Evolutionary conservation across 1,284 basidiomycete genomes (phyloP).

Genomic region (Kalmanozyma brasiliensis): DNA sequence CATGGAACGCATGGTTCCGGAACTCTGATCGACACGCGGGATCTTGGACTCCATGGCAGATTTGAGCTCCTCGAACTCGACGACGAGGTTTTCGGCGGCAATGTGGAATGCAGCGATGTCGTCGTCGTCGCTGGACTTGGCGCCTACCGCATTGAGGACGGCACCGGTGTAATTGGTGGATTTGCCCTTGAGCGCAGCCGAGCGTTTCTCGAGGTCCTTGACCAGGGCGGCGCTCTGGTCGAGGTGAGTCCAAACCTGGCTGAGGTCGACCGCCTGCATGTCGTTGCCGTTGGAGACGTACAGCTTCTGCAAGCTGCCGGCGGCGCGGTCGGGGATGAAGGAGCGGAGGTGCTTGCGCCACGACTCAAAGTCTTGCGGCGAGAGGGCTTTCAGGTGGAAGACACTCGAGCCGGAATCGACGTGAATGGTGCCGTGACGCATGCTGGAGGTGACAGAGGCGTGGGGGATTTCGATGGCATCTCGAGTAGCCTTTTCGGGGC

Average conservation of each 20-base stretch:
- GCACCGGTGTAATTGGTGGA: constrained; percentile 17
- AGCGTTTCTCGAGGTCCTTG: constrained; percentile 25
- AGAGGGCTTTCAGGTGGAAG: constrained; percentile 65
- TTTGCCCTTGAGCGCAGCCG: constrained; percentile 23
- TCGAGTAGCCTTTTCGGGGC: constrained; percentile 59
- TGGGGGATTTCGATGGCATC: constrained; percentile 65
- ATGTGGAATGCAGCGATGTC: constrained; percentile 40
- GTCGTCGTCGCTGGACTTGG: constrained; percentile 25
- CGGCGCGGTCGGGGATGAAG: constrained; percentile 57
- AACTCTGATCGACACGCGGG: constrained; percentile 33
- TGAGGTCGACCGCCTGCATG: constrained; percentile 52
- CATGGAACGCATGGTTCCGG: constrained; percentile 53
- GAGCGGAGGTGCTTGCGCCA: constrained; percentile 60
- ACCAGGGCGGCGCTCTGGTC: constrained; percentile 53
- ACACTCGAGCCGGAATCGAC: constrained; percentile 64
- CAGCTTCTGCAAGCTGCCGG: constrained; percentile 39
- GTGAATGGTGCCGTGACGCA: constrained; percentile 65
- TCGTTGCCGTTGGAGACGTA: constrained; percentile 54
- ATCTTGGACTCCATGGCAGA: constrained; percentile 52
- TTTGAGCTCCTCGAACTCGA: constrained; percentile 57
- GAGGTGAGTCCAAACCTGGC: constrained; percentile 46
- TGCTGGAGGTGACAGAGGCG: constrained; percentile 63
- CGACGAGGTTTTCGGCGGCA: constrained; percentile 43
- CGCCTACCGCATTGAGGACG: constrained; percentile 37
- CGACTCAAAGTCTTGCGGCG: constrained; percentile 58